A percentile compares a stretch with the other conserved stretches of the same genome.
Evolutionary conservation across 2,329 filamentous ascomycete genomes (phyloP).

Genomic region (Neopestalotiopsis rosae): DNA sequence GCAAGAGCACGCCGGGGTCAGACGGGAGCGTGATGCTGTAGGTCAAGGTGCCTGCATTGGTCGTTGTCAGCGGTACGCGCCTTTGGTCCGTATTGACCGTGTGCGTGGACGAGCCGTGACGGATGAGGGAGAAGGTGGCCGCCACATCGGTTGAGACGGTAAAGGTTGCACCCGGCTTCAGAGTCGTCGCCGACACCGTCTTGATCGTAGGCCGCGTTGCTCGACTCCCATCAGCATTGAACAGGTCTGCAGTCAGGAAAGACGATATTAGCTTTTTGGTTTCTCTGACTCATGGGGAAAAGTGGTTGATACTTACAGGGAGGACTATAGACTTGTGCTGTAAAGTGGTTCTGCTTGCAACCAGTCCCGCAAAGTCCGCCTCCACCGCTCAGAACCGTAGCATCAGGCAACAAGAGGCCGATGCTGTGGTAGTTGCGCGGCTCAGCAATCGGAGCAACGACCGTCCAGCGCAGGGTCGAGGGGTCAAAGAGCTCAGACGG

Average conservation of each 20-base stretch:
- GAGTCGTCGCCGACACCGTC: constrained; percentile 33
- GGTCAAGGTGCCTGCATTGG: constrained; percentile 27
- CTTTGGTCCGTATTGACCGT: constrained; percentile 59
- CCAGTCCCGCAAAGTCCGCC: constrained; percentile 51
- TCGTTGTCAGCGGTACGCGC: constrained; percentile 44
- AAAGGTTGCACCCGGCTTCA: constrained; percentile 39
- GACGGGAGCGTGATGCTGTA: constrained; percentile 44
- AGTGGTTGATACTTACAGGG: constrained; percentile 35
- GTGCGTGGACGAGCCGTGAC: constrained; percentile 52
- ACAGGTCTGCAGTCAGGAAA: constrained; percentile 41
- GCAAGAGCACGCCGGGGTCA: constrained; percentile 50
- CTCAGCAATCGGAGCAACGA: constrained; percentile 36
- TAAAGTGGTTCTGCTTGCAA: constrained; percentile 52
- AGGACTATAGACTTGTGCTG: constrained; percentile 56
- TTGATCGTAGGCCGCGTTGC: constrained; percentile 46
- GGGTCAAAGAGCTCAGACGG: constrained; percentile 48
- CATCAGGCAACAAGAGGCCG: constrained; percentile 49
- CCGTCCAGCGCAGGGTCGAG: constrained; percentile 37
- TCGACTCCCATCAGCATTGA: constrained; percentile 43
- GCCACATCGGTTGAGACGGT: constrained; percentile 36
- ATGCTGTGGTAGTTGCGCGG: constrained; percentile 50
- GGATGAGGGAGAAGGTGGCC: constrained; percentile 45
- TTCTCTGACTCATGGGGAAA: not conserved
- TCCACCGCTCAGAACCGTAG: constrained; percentile 50
- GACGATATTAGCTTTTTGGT: not conserved